Conservation (phyloP, 2,329 filamentous ascomycete species). For the Cytospora leucostoma region DNA sequence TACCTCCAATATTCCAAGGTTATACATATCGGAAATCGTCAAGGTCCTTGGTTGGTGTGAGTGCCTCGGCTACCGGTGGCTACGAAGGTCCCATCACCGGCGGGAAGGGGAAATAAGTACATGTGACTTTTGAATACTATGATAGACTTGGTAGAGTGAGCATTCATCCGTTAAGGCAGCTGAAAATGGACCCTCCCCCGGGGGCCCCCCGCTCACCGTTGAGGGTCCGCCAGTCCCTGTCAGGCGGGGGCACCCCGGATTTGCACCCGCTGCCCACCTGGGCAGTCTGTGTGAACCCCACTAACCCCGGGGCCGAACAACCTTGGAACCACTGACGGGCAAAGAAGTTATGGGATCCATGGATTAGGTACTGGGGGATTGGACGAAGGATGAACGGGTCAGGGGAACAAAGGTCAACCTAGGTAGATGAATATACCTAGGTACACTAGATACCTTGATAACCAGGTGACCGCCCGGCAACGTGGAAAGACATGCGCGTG, state of each 20-base stretch:
- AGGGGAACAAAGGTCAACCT: too few relatives aligned
- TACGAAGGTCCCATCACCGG: background rate
- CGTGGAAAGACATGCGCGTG: background rate
- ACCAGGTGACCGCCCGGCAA: background rate
- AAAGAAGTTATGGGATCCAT: too few relatives aligned
- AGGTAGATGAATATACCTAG: too few relatives aligned
- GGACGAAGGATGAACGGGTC: too few relatives aligned
- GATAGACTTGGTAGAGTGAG: background rate
- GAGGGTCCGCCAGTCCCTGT: background rate
- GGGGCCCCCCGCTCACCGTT: background rate
- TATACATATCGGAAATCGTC: background rate
- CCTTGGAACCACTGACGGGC: too few relatives aligned
- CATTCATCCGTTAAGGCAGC: background rate
- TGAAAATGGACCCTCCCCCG: background rate
- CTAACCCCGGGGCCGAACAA: background rate
- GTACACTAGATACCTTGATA: too few relatives aligned
- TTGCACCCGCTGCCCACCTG: background rate
- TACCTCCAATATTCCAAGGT: background rate
- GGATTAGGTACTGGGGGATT: too few relatives aligned
- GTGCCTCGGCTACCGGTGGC: background rate
- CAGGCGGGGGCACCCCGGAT: background rate
- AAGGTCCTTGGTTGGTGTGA: background rate
- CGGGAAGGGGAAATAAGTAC: background rate
- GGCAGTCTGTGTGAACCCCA: background rate
- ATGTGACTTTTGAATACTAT: background rate